phyloP scores from a whole-genome alignment of 495 filamentous ascomycete genomes.

The Aspergillus sclerotiicarbonarius region DNA sequence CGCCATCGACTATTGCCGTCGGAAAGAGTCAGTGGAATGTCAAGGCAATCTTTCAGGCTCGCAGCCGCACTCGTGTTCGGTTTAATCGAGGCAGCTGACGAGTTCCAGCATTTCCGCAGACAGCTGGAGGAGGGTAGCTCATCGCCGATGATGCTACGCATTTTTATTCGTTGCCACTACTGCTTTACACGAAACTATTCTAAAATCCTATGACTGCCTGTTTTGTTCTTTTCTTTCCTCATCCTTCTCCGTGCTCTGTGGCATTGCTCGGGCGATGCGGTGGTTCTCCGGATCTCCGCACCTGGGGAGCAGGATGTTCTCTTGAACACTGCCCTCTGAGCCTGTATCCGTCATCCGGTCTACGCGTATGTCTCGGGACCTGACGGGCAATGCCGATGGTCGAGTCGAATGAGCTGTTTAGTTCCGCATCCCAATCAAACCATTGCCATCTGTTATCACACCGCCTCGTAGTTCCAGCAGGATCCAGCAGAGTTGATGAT shows the following conservation, averaged over 20 bases:
- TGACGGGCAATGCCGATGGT: conserved; percentile 15
- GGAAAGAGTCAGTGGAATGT: conserved; percentile 12
- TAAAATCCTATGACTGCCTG: conserved; percentile 1
- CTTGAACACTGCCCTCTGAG: neutral
- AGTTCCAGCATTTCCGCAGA: conserved; percentile 12
- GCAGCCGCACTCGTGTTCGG: conserved; percentile 9
- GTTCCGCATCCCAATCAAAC: conserved; percentile 13
- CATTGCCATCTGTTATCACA: conserved; percentile 15
- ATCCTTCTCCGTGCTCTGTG: conserved; percentile 12
- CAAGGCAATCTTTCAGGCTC: conserved; percentile 13
- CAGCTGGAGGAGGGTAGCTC: conserved; percentile 14
- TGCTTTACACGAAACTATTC: conserved; percentile 1
- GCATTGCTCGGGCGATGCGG: conserved; percentile 14
- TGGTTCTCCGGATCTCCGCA: conserved; percentile 7
- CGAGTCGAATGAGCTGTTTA: conserved; percentile 13
- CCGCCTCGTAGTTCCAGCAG: neutral
- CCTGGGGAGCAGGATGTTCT: conserved; percentile 5
- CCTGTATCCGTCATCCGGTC: too few relatives aligned
- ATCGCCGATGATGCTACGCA: conserved; percentile 15
- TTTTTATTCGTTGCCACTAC: conserved; percentile 6
- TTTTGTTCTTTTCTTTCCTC: conserved; percentile 5
- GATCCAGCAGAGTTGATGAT: neutral
- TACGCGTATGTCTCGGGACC: neutral
- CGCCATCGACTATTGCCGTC: conserved; percentile 9
- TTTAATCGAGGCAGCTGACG: conserved; percentile 11